These are phyloP conservation scores for Cryphonectria nitschkei DNA, from an alignment of 2,329 filamentous ascomycete species.

Conservation along the genomic window DNA sequence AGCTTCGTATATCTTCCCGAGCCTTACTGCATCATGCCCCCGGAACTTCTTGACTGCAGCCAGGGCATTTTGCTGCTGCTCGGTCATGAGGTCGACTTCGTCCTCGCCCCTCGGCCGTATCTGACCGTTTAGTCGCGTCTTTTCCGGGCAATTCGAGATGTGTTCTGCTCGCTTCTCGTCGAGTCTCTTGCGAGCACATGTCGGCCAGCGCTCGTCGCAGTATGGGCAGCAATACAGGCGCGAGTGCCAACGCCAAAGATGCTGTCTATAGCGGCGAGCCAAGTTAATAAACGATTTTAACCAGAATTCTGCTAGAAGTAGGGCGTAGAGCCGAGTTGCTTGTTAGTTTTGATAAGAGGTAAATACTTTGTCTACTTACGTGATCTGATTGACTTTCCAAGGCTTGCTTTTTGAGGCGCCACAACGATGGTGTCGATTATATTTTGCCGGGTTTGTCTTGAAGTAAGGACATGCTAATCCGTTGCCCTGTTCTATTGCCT, in stretches of 20 bases:
- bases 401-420: background rate
- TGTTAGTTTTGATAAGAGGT: background rate
- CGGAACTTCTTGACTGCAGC: background rate
- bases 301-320: background rate
- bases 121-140: background rate
- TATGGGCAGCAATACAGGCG: background rate
- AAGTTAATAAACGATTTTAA: background rate
- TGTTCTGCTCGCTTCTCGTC: background rate
- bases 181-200: no score
- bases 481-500: background rate
- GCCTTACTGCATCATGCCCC: background rate
- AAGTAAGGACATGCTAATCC: constrained; percentile 12
- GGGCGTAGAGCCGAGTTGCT: background rate
- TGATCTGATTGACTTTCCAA: background rate
- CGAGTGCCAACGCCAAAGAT: background rate
- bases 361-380: background rate
- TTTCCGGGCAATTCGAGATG: background rate
- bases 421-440: background rate
- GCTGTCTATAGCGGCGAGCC: background rate
- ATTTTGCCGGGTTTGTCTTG: background rate
- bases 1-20: background rate
- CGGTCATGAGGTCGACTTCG: constrained; percentile 4
- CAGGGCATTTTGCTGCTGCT: background rate
- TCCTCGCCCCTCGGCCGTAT: background rate
- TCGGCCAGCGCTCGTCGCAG: background rate